Evolutionary conservation across 768 basidiomycete species (phyloP).

Genomic region (Rhizopogon rudus): DNA sequence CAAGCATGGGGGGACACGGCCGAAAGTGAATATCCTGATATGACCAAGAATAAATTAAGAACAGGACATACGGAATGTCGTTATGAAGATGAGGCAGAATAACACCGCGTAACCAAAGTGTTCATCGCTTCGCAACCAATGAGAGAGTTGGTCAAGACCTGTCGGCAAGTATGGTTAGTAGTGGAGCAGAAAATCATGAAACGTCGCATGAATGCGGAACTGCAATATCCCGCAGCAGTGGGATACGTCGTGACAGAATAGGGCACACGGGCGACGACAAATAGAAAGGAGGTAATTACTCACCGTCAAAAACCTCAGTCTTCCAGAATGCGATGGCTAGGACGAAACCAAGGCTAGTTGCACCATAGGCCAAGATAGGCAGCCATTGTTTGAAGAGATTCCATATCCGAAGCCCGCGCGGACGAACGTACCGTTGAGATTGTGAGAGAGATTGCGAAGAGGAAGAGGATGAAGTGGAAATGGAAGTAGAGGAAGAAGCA

Average conservation of each 20-base stretch:
- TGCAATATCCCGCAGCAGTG: background rate
- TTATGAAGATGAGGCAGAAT: slow-evolving; percentile 79
- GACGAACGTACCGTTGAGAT: slow-evolving; percentile 34
- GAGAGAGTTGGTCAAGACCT: slow-evolving; percentile 82
- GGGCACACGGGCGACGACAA: background rate
- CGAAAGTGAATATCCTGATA: slow-evolving; percentile 7
- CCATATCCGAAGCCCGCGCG: slow-evolving; percentile 48
- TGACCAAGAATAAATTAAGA: slow-evolving; percentile 1
- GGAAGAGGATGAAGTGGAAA: slow-evolving; percentile 1
- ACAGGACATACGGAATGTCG: slow-evolving; percentile 71
- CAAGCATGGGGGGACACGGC: background rate
- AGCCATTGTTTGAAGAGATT: slow-evolving; percentile 69
- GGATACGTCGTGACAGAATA: background rate
- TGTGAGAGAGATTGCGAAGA: slow-evolving; percentile 9
- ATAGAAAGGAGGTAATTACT: slow-evolving; percentile 23
- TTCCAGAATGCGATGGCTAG: slow-evolving; percentile 82
- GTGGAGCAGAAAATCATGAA: slow-evolving; percentile 1
- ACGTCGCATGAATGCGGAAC: background rate
- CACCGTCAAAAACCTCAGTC: slow-evolving; percentile 76
- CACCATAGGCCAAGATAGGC: slow-evolving; percentile 70
- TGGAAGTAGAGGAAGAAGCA: slow-evolving; percentile 3
- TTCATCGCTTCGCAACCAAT: slow-evolving; percentile 69
- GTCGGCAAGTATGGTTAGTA: slow-evolving; percentile 3
- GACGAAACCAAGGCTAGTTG: slow-evolving; percentile 74
- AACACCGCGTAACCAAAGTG: slow-evolving; percentile 74